A percentile compares a stretch with the other conserved stretches of the same genome.
These are phyloP conservation scores for Alternaria dauci DNA, from an alignment of 2,329 filamentous ascomycete species.

Conservation along the genomic window DNA sequence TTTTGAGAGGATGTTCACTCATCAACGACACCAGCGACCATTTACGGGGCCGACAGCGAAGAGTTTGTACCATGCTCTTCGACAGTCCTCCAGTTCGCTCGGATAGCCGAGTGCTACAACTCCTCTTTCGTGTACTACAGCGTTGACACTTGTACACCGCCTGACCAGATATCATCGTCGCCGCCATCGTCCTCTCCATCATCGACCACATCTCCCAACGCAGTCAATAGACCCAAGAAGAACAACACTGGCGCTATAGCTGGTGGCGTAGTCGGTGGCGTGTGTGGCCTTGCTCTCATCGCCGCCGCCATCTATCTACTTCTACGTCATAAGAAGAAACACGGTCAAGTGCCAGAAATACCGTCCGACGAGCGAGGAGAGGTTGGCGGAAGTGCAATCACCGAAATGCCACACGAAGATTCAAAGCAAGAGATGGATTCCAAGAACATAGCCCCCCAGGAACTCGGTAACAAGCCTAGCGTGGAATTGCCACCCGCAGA, in stretches of 20 bases:
- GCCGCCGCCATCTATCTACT: background rate
- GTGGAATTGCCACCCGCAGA: background rate
- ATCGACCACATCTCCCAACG: background rate
- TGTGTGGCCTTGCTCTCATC: conserved; percentile 4
- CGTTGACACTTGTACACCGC: conserved; percentile 9
- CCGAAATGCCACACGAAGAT: background rate
- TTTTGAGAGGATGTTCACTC: background rate
- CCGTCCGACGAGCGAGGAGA: background rate
- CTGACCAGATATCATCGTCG: background rate
- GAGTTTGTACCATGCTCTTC: conserved; percentile 4
- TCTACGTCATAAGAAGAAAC: background rate
- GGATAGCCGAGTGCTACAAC: conserved; percentile 7
- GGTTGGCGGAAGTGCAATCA: background rate
- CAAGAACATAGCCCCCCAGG: background rate
- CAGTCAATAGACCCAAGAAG: background rate
- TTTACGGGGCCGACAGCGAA: conserved; percentile 4
- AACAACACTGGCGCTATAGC: conserved; percentile 8
- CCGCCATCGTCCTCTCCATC: background rate
- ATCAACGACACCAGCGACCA: background rate
- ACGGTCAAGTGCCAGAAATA: background rate
- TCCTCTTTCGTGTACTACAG: conserved; percentile 15
- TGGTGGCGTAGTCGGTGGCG: conserved; percentile 6
- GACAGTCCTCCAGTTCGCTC: conserved; percentile 7
- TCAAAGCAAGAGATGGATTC: background rate
- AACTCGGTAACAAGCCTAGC: background rate